These are phyloP conservation scores for Ceratocystis destructans DNA, from an alignment of 2,329 filamentous ascomycete species.

Conservation along the genomic window DNA sequence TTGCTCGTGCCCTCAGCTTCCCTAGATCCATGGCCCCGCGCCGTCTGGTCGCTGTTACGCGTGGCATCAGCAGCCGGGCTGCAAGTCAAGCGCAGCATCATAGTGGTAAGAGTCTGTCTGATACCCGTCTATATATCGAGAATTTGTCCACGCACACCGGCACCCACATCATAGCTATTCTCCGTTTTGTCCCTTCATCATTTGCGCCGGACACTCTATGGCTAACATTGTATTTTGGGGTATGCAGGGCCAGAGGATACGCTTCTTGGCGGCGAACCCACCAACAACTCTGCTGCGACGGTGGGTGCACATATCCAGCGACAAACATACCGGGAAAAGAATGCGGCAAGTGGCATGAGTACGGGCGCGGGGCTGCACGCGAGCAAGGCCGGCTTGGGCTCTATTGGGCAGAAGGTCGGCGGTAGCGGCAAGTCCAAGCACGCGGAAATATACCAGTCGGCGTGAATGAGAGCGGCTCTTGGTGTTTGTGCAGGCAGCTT, in stretches of 20 bases:
- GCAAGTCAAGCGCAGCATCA: slow-evolving; percentile 3
- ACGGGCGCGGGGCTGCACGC: not conserved
- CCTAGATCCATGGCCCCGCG: not conserved
- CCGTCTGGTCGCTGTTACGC: not conserved
- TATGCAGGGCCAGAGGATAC: slow-evolving; percentile 11
- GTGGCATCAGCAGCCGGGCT: not conserved
- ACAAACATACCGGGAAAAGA: not conserved
- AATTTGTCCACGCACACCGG: not conserved
- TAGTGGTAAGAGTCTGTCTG: not conserved
- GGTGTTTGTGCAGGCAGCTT: not conserved
- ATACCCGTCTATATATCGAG: not conserved
- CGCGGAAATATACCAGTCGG: slow-evolving; percentile 7
- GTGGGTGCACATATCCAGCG: not conserved
- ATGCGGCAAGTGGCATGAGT: not conserved
- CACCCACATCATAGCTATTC: no score
- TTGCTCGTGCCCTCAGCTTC: not conserved
- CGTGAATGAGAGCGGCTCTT: not conserved
- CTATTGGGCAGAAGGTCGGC: not conserved
- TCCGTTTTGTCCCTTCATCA: no score
- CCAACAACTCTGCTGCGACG: not conserved
- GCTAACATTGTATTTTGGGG: no score
- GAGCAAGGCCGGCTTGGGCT: not conserved
- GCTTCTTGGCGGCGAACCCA: slow-evolving; percentile 1
- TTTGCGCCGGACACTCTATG: no score
- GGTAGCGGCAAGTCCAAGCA: not conserved